phyloP scores from a whole-genome alignment of 2,329 filamentous ascomycete genomes.

The Fusarium sterilihyphosum region DNA sequence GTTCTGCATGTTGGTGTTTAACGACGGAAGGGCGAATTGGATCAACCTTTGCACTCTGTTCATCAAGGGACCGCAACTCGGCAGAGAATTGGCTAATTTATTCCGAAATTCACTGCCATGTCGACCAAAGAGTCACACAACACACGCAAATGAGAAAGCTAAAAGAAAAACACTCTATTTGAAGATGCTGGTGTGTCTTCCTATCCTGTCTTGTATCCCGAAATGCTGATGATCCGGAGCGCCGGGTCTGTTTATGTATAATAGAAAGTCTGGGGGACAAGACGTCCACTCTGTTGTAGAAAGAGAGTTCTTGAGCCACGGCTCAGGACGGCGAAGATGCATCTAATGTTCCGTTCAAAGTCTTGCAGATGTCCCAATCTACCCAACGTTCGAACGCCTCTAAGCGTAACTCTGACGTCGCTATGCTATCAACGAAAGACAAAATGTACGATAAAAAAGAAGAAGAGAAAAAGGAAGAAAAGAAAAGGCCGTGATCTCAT shows the following conservation, averaged over 20 bases:
- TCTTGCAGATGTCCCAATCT: not conserved
- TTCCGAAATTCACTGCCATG: not conserved
- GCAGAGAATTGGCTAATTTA: not conserved
- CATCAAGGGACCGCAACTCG: too few relatives aligned
- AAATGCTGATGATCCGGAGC: not conserved
- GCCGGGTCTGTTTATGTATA: not conserved
- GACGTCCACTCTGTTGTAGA: not conserved
- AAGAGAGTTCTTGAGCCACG: not conserved
- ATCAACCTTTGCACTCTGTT: not conserved
- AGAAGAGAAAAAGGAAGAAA: not conserved
- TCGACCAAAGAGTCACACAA: not conserved
- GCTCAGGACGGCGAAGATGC: not conserved
- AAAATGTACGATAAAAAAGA: not conserved
- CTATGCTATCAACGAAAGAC: constrained; percentile 1
- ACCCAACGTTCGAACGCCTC: not conserved
- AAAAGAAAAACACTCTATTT: not conserved
- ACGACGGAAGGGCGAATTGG: not conserved
- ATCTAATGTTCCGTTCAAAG: not conserved
- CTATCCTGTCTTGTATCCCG: not conserved
- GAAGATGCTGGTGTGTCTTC: not conserved
- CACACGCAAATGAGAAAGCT: not conserved
- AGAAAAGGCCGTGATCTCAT: not conserved
- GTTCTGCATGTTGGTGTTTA: not conserved
- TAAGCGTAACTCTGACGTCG: not conserved
- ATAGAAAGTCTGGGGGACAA: not conserved